These are phyloP conservation scores for Lachnellula occidentalis DNA, from an alignment of 2,329 filamentous ascomycete genomes.

Conservation along the genomic window DNA sequence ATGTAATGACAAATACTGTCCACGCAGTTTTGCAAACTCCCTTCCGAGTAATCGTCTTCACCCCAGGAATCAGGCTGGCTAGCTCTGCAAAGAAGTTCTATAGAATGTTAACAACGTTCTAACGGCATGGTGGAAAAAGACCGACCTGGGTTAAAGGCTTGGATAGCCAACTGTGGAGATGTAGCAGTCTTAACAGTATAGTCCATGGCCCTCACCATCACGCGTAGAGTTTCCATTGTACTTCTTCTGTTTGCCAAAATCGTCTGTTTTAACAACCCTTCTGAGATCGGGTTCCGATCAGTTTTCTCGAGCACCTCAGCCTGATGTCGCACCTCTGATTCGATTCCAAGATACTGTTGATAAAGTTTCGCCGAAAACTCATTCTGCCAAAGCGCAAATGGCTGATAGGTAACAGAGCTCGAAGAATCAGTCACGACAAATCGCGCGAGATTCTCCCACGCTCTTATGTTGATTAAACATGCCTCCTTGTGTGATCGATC, in stretches of 20 bases:
- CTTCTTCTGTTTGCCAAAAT: slow-evolving; percentile 17
- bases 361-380: slow-evolving; percentile 52
- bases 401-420: slow-evolving; percentile 37
- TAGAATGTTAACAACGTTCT: not conserved
- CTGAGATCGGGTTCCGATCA: slow-evolving; percentile 8
- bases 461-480: slow-evolving; percentile 56
- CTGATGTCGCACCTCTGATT: slow-evolving; percentile 21
- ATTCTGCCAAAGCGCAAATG: slow-evolving; percentile 52
- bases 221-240: slow-evolving; percentile 17
- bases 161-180: slow-evolving; percentile 14
- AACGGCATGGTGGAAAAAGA: not conserved
- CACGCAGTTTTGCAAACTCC: slow-evolving; percentile 2
- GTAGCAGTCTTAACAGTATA: slow-evolving; percentile 13
- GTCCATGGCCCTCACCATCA: slow-evolving; percentile 13
- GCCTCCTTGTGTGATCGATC: slow-evolving; percentile 61
- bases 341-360: slow-evolving; percentile 44
- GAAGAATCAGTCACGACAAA: slow-evolving; percentile 48
- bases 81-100: slow-evolving; percentile 5
- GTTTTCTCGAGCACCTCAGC: slow-evolving; percentile 10
- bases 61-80: slow-evolving; percentile 4
- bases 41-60: not conserved
- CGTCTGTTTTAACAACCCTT: slow-evolving; percentile 10
- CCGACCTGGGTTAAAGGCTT: slow-evolving; percentile 22
- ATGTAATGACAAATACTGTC: slow-evolving; percentile 11
- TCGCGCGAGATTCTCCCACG: slow-evolving; percentile 57